phyloP scores from a whole-genome alignment of 139 green algal genomes.

The Tetradesmus obliquus region DNA sequence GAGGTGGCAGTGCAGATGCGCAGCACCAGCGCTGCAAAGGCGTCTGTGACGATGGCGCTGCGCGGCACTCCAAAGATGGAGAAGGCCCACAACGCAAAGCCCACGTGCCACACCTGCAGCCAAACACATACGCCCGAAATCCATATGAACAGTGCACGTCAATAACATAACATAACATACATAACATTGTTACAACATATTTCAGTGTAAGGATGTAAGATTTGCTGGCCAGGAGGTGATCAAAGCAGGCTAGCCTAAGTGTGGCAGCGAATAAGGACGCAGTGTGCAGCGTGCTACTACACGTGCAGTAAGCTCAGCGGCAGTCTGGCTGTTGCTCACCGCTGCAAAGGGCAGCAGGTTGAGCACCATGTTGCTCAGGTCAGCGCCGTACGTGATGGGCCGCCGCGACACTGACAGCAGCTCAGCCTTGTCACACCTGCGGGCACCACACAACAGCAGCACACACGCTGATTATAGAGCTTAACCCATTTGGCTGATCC shows the following conservation, averaged over 20 bases:
- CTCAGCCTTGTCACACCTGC: constrained; percentile 63
- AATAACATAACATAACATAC: too few relatives aligned
- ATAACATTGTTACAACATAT: too few relatives aligned
- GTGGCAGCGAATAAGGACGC: too few relatives aligned
- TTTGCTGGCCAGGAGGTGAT: too few relatives aligned
- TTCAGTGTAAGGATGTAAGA: too few relatives aligned
- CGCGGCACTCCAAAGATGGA: constrained; percentile 54
- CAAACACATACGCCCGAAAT: too few relatives aligned
- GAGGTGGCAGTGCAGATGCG: neutral
- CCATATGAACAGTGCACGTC: neutral
- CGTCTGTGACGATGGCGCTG: neutral
- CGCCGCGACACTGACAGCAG: constrained; percentile 63
- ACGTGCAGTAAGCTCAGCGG: too few relatives aligned
- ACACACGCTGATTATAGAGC: too few relatives aligned
- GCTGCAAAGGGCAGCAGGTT: constrained; percentile 55
- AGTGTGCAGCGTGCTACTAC: too few relatives aligned
- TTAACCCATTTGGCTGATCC: too few relatives aligned
- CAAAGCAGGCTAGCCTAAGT: too few relatives aligned
- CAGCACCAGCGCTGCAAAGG: neutral
- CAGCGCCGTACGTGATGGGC: constrained; percentile 53
- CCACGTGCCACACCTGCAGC: constrained; percentile 60
- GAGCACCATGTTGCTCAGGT: constrained; percentile 56
- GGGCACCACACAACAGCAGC: neutral
- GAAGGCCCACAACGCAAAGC: constrained; percentile 62
- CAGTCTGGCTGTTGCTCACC: neutral